Base-by-base conservation (phyloP, 73 alveolate genomes). In the Urostyla sp. region DNA sequence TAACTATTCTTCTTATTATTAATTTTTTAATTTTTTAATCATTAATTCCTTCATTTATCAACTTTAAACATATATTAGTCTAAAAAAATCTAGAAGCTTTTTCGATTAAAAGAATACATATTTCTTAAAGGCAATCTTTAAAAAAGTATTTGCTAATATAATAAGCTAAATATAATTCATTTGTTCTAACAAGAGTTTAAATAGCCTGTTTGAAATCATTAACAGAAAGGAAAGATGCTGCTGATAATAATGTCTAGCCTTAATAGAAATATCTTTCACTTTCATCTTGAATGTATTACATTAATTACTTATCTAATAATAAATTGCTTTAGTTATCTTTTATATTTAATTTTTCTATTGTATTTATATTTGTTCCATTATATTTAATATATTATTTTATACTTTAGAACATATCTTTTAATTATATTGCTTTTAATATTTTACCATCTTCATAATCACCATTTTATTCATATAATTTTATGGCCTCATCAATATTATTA, bases 361-460 rank as follows among this genome's bases (percentile, higher is more conserved):
- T 16, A 21, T 10, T 40, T 18, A 43, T 10, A 20, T 13, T 4
- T 10, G 8, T 34, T 28, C n/a, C 45, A 34, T 69, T 69, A 6
- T 43, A 24, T 49, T 45, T 69, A 4, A 69, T 54, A 6, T 35
- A 3, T 13, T 48, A 51, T 49, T 46, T n/a, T 27, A 75, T 78
- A 2, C 77, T 52, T 57, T 55, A 13, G 40, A 75, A 75, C 37
- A 75, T 78, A 21, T 69, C 83, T 18, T 67, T 69, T 27, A 69
- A n/a, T 24, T 69, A 32, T 0, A 75, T 36, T 0, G 74, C 76
- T 38, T 81, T 73, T 20, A 51, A 56, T 7, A 67, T 15, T 54
- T 81, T 81, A 50, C 66, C 85, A 48, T 81, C 91, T 56, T 81
- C 91, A 36, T 56, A 81, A 15, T 81, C 85, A 34, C 69, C 80